Base-by-base conservation (phyloP, 2,329 filamentous ascomycete genomes). In the Microsporum canis region DNA sequence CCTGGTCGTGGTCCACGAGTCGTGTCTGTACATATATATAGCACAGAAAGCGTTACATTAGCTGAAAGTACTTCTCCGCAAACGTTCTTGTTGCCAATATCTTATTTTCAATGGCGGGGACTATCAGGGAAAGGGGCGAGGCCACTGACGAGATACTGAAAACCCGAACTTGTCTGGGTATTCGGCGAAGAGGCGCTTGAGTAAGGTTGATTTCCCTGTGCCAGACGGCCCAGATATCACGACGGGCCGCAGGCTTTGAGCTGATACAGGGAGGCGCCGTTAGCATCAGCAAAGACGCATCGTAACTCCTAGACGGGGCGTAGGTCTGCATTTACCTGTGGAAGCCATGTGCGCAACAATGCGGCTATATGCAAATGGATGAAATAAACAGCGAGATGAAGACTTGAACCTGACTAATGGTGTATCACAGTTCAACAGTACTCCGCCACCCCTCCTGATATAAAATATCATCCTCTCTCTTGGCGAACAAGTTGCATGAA, bases 1-100 rank as follows among this genome's bases (percentile, higher is more conserved):
- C 87, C 88, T 2, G 82, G 77, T 29, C 91, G 85, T 1, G 91
- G 91, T 1, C 76, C 68, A 41, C 91, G 87, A 33, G 91, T 96
- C 5, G 91, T 96, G 79, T 96, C 87, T 73, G 61, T 47, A 41
- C 14, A 5, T 14, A 5, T 23, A 23, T 23, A 23, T 23, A 23
- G 17, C n/a, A 10, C 14, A 4, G 23, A 10, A 49, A 29, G 3
- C 10, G 31, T 8, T 23, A 23, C 27, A 49, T 49, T 29, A 49
- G 45, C 27, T 12, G 33, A n/a, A 27, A 31, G n/a, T 3, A 12
- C 12, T 23, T 14, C 27, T 3, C 3, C 8, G 27, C 45, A 49
- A 3, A 23, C 6, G 14, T 43, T 23, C 14, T 33, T 8, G 23
- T 12, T 47, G 43, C 8, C 1, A 23, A 23, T 23, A 23, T 49